Evolutionary conservation across 495 filamentous ascomycete species (phyloP).

Genomic region (Terfezia boudieri): DNA sequence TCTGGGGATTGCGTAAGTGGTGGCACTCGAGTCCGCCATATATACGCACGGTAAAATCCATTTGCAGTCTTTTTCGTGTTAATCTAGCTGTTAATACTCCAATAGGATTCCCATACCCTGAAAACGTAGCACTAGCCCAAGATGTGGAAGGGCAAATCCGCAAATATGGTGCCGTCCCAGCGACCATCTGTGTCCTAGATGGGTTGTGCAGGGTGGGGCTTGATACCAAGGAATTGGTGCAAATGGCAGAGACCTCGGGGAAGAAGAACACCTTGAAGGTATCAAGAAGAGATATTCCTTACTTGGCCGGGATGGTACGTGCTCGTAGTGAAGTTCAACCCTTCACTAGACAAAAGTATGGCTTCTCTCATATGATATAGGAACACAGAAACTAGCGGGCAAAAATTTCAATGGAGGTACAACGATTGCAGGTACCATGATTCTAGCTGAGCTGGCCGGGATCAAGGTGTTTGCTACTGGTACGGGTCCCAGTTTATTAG

Average conservation of each 20-base stretch:
- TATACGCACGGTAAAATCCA: constrained; percentile 44
- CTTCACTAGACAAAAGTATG: neutral
- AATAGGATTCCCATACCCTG: constrained; percentile 59
- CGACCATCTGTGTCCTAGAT: constrained; percentile 65
- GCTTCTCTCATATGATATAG: constrained; percentile 3
- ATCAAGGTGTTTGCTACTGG: constrained; percentile 84
- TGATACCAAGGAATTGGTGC: constrained; percentile 39
- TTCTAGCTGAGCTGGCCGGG: constrained; percentile 66
- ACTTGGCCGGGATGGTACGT: constrained; percentile 53
- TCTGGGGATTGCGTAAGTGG: constrained; percentile 25
- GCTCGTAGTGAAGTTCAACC: neutral
- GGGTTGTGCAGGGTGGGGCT: constrained; percentile 69
- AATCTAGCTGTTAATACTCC: constrained; percentile 8
- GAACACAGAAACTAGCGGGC: constrained; percentile 34
- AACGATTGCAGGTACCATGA: constrained; percentile 79
- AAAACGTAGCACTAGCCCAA: constrained; percentile 47
- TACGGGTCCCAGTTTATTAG: constrained; percentile 22
- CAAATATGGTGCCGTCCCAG: constrained; percentile 65
- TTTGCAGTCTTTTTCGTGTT: neutral
- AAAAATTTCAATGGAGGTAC: constrained; percentile 63
- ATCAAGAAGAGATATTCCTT: constrained; percentile 67
- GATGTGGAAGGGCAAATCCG: constrained; percentile 57
- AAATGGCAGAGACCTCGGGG: constrained; percentile 42
- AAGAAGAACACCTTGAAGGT: constrained; percentile 47
- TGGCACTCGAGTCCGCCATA: constrained; percentile 84